These are phyloP conservation scores for Rhizopus stolonifer DNA, from an alignment of 371 early-diverging fungal genomes.

Conservation along the genomic window DNA sequence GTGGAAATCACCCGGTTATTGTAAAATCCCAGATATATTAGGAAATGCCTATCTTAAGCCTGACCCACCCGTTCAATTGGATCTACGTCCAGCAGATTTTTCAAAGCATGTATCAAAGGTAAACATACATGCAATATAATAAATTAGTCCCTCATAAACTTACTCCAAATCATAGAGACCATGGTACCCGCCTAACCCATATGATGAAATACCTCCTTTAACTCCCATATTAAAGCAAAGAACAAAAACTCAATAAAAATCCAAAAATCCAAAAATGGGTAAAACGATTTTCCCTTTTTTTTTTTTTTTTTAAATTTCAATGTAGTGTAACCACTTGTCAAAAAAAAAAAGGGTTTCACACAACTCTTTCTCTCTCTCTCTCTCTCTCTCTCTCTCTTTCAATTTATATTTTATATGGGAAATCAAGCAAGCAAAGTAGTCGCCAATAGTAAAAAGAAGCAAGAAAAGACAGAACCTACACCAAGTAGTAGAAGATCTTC, in stretches of 20 bases:
- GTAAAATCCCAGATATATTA: conserved; percentile 31
- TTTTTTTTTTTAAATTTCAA: neutral
- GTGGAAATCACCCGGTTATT: conserved; percentile 35
- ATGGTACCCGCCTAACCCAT: conserved; percentile 14
- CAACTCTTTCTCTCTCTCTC: too few relatives aligned
- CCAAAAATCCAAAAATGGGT: neutral
- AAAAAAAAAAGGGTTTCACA: neutral
- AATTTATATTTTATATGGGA: conserved; percentile 27
- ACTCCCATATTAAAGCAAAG: too few relatives aligned
- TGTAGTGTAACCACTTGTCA: neutral
- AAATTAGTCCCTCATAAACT: neutral
- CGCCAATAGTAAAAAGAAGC: conserved; percentile 10
- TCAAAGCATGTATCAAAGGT: conserved; percentile 22
- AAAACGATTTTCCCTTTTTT: neutral
- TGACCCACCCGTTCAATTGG: conserved; percentile 27
- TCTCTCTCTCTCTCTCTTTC: neutral
- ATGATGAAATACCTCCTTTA: conserved; percentile 11
- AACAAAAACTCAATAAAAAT: neutral
- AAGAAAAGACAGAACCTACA: conserved; percentile 1
- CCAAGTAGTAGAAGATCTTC: conserved; percentile 36
- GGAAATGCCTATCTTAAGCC: conserved; percentile 32
- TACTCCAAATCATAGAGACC: conserved; percentile 4
- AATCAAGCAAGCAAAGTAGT: conserved; percentile 41
- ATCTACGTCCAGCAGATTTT: conserved; percentile 33
- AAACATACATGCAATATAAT: neutral